Base-by-base conservation (phyloP, 192 early-diverging fungal genomes). In the Fimicolochytrium jonesii region DNA sequence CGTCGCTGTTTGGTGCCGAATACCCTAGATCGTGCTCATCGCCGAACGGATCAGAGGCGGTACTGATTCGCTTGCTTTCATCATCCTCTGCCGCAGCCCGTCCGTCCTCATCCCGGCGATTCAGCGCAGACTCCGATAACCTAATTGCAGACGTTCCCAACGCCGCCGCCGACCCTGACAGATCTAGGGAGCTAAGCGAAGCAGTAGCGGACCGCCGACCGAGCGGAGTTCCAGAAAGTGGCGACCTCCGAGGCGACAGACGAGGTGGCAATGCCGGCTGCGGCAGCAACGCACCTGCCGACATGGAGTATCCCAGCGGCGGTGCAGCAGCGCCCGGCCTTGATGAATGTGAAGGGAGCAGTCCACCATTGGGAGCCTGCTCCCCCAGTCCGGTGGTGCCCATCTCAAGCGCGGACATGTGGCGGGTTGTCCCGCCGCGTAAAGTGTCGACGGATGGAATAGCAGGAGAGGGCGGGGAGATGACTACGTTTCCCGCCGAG, bases 1-100 rank as follows among this genome's bases (percentile, higher is more conserved):
- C 45, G 18, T 61, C 59, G 33, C 59, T 61, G 46, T 28, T 30
- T 15, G 34, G 18, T 0, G 2, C 3, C 6, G 54, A 57, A 17
- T 26, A 10, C 17, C 22, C 20, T 15, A 66, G 33, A 28, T 57
- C 53, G 32, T 44, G 43, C 35, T 66, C 64, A 48, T 66, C 64
- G 15, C 64, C 64, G 31, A 66, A 66, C 5, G 64, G 64, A 36
- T 66, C 55, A 15, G 61, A 42, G 15, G 49, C 32, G 22, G 60
- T 61, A n/a, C 37, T 45, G 4, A 3, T 43, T 18, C 56, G 41
- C 3, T 44, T 23, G 37, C 37, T 17, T 3, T 44, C 43, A 3
- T 44, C 3, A 15, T 23, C 43, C 18, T 44, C n/a, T 22, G 23
- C 3, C 18, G 18, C 4, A 6, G 55, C 9, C 6, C 17, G 55